These are phyloP conservation scores for Globisporangium nagaii DNA, from an alignment of 352 stramenopile species.

Conservation along the genomic window DNA sequence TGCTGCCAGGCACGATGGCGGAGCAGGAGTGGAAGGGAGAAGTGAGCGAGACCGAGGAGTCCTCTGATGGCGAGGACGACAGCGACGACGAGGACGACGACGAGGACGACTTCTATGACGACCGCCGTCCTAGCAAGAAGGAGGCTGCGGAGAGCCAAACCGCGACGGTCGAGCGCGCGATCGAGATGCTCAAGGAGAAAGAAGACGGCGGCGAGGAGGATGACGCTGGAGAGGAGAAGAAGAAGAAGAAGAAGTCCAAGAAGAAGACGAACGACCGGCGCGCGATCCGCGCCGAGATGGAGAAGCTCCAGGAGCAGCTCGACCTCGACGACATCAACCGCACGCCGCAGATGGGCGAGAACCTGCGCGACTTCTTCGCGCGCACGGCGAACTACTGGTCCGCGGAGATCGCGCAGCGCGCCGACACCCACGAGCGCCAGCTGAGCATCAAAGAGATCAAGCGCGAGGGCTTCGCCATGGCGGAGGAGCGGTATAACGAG, in stretches of 20 bases:
- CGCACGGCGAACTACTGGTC: conserved; percentile 74
- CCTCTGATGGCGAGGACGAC: conserved; percentile 74
- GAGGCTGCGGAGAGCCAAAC: conserved; percentile 20
- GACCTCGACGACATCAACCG: conserved; percentile 57
- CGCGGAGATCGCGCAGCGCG: conserved; percentile 41
- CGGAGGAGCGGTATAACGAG: conserved; percentile 75
- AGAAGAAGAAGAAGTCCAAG: conserved; percentile 51
- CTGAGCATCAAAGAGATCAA: conserved; percentile 86
- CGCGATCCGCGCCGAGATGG: conserved; percentile 72
- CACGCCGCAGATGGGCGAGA: conserved; percentile 80
- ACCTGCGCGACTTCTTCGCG: conserved; percentile 85
- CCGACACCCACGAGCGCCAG: conserved; percentile 63
- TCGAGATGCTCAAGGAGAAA: conserved; percentile 58
- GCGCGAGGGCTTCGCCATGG: conserved; percentile 70
- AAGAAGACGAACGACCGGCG: conserved; percentile 65
- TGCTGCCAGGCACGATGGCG: conserved; percentile 91
- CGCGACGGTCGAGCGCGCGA: conserved; percentile 45
- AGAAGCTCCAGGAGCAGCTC: conserved; percentile 79
- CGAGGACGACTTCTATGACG: conserved; percentile 29
- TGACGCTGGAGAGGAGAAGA: conserved; percentile 18
- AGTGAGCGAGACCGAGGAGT: conserved; percentile 83
- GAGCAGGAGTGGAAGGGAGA: conserved; percentile 90
- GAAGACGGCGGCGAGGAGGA: conserved; percentile 21
- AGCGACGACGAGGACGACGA: conserved; percentile 56
- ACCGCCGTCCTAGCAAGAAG: conserved; percentile 11